Evolutionary conservation across 805 yeast species (phyloP).

Genomic region (Zygoascus flipseniorum): DNA sequence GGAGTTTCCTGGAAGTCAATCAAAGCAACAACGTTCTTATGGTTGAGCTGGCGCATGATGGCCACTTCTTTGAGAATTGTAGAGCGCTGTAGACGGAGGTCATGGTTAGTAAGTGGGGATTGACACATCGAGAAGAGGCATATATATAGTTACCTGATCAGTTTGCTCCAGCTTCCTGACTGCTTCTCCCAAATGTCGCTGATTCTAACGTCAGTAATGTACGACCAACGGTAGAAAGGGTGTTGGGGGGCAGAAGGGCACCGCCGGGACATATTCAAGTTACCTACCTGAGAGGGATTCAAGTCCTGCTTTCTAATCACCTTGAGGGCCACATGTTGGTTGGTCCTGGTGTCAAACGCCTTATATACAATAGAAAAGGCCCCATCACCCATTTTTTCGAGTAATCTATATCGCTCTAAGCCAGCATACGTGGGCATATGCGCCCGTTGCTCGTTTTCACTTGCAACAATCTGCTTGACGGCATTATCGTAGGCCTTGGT

Average conservation of each 20-base stretch:
- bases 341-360: slow-evolving; percentile 43
- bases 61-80: slow-evolving; percentile 64
- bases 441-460: slow-evolving; percentile 27
- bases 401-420: slow-evolving; percentile 28
- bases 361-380: slow-evolving; percentile 83
- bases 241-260: not conserved
- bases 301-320: slow-evolving; percentile 57
- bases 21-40: slow-evolving; percentile 52
- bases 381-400: slow-evolving; percentile 51
- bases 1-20: slow-evolving; percentile 44
- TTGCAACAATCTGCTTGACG: slow-evolving; percentile 32
- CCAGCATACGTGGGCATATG: slow-evolving; percentile 33
- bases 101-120: not conserved
- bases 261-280: not conserved
- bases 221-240: not conserved
- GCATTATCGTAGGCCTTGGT: slow-evolving; percentile 28
- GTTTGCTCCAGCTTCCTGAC: slow-evolving; percentile 3
- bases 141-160: slow-evolving; percentile 7
- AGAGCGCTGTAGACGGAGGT: slow-evolving; percentile 27
- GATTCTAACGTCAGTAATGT: not conserved
- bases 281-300: slow-evolving; percentile 26
- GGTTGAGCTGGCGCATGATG: slow-evolving; percentile 58
- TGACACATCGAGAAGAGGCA: not conserved
- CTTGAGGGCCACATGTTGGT: slow-evolving; percentile 60
- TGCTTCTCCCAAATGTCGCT: slow-evolving; percentile 8